These are phyloP conservation scores for Dentipellis fragilis DNA, from an alignment of 768 basidiomycete species.

Conservation along the genomic window DNA sequence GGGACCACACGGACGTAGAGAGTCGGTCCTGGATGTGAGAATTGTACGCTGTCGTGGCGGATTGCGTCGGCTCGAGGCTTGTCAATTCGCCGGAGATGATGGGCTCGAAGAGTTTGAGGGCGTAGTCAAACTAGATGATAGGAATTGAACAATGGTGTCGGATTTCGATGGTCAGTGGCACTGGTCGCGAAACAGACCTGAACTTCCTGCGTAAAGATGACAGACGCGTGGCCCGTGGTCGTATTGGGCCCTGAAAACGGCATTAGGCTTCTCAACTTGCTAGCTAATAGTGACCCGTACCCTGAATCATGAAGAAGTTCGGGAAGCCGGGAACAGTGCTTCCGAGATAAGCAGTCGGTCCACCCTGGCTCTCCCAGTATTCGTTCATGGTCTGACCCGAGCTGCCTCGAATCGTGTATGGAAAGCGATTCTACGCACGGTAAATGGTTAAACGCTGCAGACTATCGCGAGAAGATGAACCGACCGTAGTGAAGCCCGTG, in stretches of 20 bases:
- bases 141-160: not conserved
- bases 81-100: not conserved
- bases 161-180: not conserved
- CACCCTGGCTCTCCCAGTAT: constrained; percentile 21
- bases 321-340: constrained; percentile 26
- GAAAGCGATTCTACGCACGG: constrained; percentile 3
- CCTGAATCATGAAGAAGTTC: constrained; percentile 24
- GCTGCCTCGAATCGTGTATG: constrained; percentile 15
- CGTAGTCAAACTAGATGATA: not conserved
- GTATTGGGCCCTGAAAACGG: constrained; percentile 15
- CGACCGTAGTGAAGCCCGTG: constrained; percentile 24
- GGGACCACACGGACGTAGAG: constrained; percentile 2
- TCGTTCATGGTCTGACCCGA: constrained; percentile 17
- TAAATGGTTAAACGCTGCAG: not conserved
- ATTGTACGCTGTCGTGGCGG: constrained; percentile 9
- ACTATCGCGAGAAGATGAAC: not conserved
- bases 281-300: constrained; percentile 12
- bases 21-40: constrained; percentile 4
- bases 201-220: constrained; percentile 14
- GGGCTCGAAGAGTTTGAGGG: not conserved
- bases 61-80: constrained; percentile 12
- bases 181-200: constrained; percentile 4
- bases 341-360: constrained; percentile 25
- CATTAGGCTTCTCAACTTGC: not conserved
- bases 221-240: constrained; percentile 15